Conservation (phyloP, 2,329 filamentous ascomycete genomes). For the Calonectria ilicicola region DNA sequence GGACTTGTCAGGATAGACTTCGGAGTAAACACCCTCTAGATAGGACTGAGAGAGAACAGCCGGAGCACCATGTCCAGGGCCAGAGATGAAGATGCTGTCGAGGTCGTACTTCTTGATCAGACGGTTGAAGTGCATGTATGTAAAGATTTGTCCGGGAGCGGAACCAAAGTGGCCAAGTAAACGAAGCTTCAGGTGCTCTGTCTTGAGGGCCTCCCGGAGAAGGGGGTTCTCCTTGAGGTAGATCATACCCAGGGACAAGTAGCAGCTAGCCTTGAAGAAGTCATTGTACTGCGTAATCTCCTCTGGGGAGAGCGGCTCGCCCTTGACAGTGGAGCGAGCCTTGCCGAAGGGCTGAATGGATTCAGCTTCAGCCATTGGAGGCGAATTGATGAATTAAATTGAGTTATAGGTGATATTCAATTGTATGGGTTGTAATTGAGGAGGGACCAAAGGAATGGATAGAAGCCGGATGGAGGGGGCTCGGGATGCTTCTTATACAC, state of each 20-base stretch:
- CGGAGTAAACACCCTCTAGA: constrained; percentile 81
- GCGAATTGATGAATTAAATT: constrained; percentile 21
- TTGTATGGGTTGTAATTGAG: constrained; percentile 40
- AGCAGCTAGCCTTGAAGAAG: constrained; percentile 81
- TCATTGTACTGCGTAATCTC: constrained; percentile 77
- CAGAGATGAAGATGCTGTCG: constrained; percentile 79
- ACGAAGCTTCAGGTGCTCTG: constrained; percentile 79
- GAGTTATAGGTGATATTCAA: constrained; percentile 29
- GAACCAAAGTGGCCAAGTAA: constrained; percentile 84
- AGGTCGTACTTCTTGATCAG: constrained; percentile 85
- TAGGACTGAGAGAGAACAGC: constrained; percentile 82
- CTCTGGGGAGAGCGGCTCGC: constrained; percentile 71
- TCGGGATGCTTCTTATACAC: constrained; percentile 40
- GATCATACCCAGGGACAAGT: constrained; percentile 84
- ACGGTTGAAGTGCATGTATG: constrained; percentile 85
- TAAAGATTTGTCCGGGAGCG: constrained; percentile 84
- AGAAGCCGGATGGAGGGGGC: constrained; percentile 13
- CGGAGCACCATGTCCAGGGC: constrained; percentile 82
- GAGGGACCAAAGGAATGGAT: constrained; percentile 27
- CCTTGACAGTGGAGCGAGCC: constrained; percentile 74
- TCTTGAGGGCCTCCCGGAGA: constrained; percentile 74
- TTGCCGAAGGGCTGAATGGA: constrained; percentile 74
- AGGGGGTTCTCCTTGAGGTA: constrained; percentile 81
- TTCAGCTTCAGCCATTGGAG: constrained; percentile 56
- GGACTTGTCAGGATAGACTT: constrained; percentile 81